Evolutionary conservation across 2,329 filamentous ascomycete species (phyloP).

Genomic region (Fusarium chuoi): DNA sequence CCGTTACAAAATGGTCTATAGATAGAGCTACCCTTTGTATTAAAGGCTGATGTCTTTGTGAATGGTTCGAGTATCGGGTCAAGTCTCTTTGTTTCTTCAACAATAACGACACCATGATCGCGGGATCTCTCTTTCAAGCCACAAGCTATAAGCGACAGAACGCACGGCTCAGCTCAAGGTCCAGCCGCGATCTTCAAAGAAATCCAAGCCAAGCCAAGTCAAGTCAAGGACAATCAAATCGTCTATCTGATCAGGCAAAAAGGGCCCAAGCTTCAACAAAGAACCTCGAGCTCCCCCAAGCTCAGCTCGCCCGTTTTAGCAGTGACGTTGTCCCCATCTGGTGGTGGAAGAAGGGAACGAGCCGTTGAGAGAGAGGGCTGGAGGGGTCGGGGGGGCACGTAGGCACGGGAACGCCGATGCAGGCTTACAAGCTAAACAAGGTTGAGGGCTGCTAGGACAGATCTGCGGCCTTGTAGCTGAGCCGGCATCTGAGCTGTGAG

Average conservation of each 20-base stretch:
- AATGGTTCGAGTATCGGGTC: background rate
- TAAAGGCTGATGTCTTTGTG: background rate
- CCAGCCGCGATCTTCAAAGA: constrained; percentile 10
- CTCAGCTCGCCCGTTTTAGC: constrained; percentile 12
- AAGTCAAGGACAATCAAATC: background rate
- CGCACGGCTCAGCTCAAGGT: constrained; percentile 18
- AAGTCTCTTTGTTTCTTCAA: constrained; percentile 10
- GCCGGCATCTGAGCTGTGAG: constrained; percentile 17
- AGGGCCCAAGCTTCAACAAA: constrained; percentile 17
- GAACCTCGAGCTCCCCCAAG: constrained; percentile 4
- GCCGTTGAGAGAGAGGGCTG: constrained; percentile 2
- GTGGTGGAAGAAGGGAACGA: constrained; percentile 1
- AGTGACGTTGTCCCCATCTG: constrained; percentile 14
- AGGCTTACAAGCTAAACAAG: constrained; percentile 32
- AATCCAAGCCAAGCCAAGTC: background rate
- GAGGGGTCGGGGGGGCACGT: background rate
- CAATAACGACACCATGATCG: background rate
- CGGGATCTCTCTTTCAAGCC: constrained; percentile 10
- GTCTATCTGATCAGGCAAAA: background rate
- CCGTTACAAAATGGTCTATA: background rate
- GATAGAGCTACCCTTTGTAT: background rate
- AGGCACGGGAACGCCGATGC: constrained; percentile 39
- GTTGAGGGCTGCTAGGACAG: constrained; percentile 29
- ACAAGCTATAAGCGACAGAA: background rate
- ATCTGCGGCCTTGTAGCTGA: constrained; percentile 41